Percentiles rank a stretch among this genome's conserved stretches.
Conservation (phyloP, 2,329 filamentous ascomycete genomes). For the Fusarium citri region DNA sequence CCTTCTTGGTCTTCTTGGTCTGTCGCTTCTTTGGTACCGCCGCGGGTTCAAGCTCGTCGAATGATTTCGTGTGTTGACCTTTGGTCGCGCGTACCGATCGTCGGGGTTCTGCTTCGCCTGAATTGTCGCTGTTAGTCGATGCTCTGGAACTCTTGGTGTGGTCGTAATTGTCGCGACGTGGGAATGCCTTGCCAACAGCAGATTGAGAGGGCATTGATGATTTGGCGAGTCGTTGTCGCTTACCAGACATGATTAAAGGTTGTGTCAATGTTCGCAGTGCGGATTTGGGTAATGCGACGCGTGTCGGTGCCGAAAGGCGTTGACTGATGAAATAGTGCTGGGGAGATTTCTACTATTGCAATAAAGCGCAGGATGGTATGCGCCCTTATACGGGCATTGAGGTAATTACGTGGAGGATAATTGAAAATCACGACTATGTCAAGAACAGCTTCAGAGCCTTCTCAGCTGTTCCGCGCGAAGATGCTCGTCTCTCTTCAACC, state of each 20-base stretch:
- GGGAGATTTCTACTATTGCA: conserved; percentile 48
- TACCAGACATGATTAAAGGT: conserved; percentile 52
- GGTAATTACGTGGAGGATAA: conserved; percentile 51
- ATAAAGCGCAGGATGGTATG: conserved; percentile 40
- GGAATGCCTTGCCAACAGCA: conserved; percentile 15
- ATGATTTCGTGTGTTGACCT: conserved; percentile 90
- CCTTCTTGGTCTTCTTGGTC: conserved; percentile 65
- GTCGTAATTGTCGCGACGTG: conserved; percentile 17
- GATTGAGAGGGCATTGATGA: conserved; percentile 27
- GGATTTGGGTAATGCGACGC: conserved; percentile 12
- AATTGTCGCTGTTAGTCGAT: conserved; percentile 38
- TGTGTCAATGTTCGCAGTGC: conserved; percentile 11
- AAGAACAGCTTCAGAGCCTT: conserved; percentile 43
- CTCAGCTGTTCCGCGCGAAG: conserved; percentile 43
- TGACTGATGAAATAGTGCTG: conserved; percentile 26
- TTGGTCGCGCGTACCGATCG: conserved; percentile 97
- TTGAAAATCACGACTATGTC: conserved; percentile 52
- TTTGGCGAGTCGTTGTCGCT: conserved; percentile 44
- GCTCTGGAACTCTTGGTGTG: conserved; percentile 23
- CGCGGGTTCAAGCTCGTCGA: conserved; percentile 76
- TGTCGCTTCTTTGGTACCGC: conserved; percentile 66
- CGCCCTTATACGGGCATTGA: conserved; percentile 47
- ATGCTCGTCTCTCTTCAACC: conserved; percentile 40
- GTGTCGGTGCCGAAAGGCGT: conserved; percentile 24
- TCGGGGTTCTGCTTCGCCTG: conserved; percentile 78